Conservation (phyloP, 768 basidiomycete genomes). For the Tylopilus cervinicoccineus region DNA sequence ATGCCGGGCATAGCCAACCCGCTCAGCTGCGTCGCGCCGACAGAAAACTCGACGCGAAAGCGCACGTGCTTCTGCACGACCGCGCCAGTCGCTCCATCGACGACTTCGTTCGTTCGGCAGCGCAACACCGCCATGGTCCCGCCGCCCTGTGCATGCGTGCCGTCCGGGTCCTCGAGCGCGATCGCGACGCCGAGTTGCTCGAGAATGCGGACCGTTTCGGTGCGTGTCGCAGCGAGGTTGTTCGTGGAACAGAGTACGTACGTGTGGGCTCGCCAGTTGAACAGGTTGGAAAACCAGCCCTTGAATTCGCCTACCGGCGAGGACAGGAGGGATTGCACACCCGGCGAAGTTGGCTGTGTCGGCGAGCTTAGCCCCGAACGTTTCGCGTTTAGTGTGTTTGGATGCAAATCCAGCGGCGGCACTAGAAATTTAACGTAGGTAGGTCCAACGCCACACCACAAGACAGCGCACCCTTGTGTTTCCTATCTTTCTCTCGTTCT, state of each 20-base stretch:
- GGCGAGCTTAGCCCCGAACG: constrained; percentile 38
- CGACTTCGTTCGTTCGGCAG: constrained; percentile 49
- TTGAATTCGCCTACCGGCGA: constrained; percentile 75
- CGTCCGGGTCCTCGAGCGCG: constrained; percentile 47
- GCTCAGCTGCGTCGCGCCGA: constrained; percentile 20
- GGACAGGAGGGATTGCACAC: constrained; percentile 42
- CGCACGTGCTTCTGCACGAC: constrained; percentile 67
- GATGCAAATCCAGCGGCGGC: constrained; percentile 44
- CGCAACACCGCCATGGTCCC: constrained; percentile 39
- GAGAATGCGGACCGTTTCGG: constrained; percentile 60
- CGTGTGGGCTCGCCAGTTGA: constrained; percentile 79
- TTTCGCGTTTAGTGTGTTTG: constrained; percentile 1
- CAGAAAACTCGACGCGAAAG: constrained; percentile 79
- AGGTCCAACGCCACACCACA: not conserved
- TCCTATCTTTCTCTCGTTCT: constrained; percentile 49
- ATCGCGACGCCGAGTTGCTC: constrained; percentile 61
- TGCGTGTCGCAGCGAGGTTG: constrained; percentile 56
- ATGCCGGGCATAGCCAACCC: constrained; percentile 22
- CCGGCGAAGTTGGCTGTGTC: constrained; percentile 37
- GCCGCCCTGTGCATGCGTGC: constrained; percentile 28
- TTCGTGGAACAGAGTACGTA: constrained; percentile 54
- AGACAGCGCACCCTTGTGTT: constrained; percentile 43
- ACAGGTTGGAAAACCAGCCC: constrained; percentile 79
- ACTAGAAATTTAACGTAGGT: constrained; percentile 34
- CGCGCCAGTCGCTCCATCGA: constrained; percentile 37